Evolutionary conservation across 257 asterid species (phyloP).

Genomic region (Solanum rostratum): DNA sequence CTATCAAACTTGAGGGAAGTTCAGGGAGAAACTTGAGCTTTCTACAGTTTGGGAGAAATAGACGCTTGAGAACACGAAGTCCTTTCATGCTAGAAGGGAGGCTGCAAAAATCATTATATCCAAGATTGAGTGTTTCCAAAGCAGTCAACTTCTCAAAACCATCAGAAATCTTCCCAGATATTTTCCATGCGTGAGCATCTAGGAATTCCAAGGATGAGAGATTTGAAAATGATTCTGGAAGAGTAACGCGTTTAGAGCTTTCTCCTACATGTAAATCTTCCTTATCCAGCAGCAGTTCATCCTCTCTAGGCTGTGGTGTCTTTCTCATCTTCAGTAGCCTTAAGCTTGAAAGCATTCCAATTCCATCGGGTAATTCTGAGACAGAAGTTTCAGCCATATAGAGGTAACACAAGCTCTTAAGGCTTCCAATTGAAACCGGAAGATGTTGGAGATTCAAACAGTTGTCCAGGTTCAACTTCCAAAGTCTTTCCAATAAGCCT

Average conservation of each 20-base stretch:
- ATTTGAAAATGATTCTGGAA: conserved; percentile 22
- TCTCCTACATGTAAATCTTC: background rate
- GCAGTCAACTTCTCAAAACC: conserved; percentile 13
- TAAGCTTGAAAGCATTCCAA: conserved; percentile 16
- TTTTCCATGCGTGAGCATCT: conserved; percentile 21
- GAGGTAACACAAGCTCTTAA: conserved; percentile 16
- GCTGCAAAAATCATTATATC: conserved; percentile 13
- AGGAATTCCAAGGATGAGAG: conserved; percentile 12
- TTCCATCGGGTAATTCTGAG: conserved; percentile 17
- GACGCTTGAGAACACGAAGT: background rate
- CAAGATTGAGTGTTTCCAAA: conserved; percentile 8
- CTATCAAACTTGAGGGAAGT: background rate
- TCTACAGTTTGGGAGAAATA: background rate
- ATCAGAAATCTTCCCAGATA: conserved; percentile 14
- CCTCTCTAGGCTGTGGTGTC: background rate
- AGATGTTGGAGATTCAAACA: conserved; percentile 8
- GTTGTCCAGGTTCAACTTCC: background rate
- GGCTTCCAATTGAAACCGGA: conserved; percentile 11
- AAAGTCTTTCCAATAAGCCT: conserved; percentile 11
- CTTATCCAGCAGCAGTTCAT: background rate
- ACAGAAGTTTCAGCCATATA: conserved; percentile 9
- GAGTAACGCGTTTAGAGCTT: background rate
- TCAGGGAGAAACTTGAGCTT: background rate
- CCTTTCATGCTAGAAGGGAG: conserved; percentile 17
- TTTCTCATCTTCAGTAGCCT: conserved; percentile 11